Base-by-base conservation (phyloP, 768 basidiomycete genomes). In the Auricularia cornea region DNA sequence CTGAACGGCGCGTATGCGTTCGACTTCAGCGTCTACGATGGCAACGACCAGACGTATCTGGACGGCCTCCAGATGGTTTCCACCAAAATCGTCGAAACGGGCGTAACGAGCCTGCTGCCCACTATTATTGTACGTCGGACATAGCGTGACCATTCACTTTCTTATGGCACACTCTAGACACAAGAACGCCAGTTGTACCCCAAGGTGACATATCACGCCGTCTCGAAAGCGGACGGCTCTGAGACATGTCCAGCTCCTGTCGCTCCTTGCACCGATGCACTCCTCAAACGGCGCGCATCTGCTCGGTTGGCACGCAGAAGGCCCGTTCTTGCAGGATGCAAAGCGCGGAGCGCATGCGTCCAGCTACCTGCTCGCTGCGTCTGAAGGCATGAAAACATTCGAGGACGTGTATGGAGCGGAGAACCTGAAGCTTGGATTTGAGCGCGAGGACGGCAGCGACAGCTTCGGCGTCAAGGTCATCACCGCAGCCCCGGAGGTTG, bases 241-340 rank as follows among this genome's bases (percentile, higher is more conserved):
- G 20, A n/a, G 26, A 29, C 30, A n/a, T 32, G 23, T 59, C 33
- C 60, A 57, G n/a, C 41, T 56, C 28, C 26, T 44, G 63, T 31
- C 62, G 26, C 23, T 63, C 54, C 41, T 59, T 59, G 14, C 26
- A 51, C 40, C 59, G 8, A 63, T 31, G 44, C n/a, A 26, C 33
- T 35, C 38, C 33, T 1, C 61, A 29, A 26, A 62, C 18, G 88
- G 87, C 11, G 92, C 93, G 0, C 86, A 83, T 35, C 73, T 93
- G 3, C 82, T 95, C 14, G 94, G 94, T 30, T 95, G 90, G 88
- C 94, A 96, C 67, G 90, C 83, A 30, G 94, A 96, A 74, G 94
- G 94, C 0, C 93, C 94, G 0, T 95, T 94, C 77, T 80, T 94
- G 51, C 87, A 92, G 62, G 75, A 84, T 44, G 80, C 81, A n/a